Evolutionary conservation across 2,329 filamentous ascomycete genomes (phyloP).

Genomic region (Aplosporella prunicola): DNA sequence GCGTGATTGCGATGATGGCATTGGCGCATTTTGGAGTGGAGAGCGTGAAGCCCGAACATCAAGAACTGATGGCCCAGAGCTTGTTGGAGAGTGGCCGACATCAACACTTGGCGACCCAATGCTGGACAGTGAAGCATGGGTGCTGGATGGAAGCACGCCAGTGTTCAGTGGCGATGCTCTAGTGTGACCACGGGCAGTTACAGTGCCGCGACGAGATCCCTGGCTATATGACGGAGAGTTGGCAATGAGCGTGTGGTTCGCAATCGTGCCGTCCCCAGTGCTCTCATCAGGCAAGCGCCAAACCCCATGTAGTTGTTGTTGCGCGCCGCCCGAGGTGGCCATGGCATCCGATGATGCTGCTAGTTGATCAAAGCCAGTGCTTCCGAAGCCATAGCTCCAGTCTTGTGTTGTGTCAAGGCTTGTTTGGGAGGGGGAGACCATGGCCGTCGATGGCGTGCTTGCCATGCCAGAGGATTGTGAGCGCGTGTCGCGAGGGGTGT

Average conservation of each 20-base stretch:
- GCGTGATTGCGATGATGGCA: no score
- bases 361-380: conserved; percentile 7
- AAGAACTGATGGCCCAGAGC: no score
- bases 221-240: no score
- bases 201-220: no score
- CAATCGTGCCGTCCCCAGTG: background rate
- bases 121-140: no score
- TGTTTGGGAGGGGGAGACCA: background rate
- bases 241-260: conserved; percentile 1
- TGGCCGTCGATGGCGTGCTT: background rate
- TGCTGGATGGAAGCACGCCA: background rate
- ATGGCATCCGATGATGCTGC: background rate
- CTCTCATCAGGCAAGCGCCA: background rate
- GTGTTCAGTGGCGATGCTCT: no score
- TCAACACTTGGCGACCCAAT: no score
- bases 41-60: no score
- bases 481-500: background rate
- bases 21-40: no score
- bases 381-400: no score
- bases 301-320: background rate
- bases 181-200: no score
- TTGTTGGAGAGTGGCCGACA: no score
- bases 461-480: conserved; percentile 5
- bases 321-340: background rate
- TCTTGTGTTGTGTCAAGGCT: conserved; percentile 1